Evolutionary conservation across 2,329 filamentous ascomycete species (phyloP).

Genomic region (Aspergillus carbonarius): DNA sequence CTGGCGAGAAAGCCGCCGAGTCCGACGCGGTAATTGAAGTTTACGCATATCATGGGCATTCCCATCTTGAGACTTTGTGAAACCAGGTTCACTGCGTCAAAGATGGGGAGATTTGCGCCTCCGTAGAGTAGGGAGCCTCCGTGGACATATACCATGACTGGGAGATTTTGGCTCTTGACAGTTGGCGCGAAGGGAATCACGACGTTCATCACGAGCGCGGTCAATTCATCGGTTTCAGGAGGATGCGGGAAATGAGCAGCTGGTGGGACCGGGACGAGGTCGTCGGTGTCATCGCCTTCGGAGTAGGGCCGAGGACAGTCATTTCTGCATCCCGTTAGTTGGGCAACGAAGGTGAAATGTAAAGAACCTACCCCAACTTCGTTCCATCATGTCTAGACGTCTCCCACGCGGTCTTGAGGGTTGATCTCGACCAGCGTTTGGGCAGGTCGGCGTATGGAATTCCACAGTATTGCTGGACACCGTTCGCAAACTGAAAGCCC

Average conservation of each 20-base stretch:
- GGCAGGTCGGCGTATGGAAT: slow-evolving; percentile 25
- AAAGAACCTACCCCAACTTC: slow-evolving; percentile 18
- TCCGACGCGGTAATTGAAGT: slow-evolving; percentile 30
- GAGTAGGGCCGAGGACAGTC: slow-evolving; percentile 22
- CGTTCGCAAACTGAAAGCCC: slow-evolving; percentile 23
- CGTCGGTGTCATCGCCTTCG: slow-evolving; percentile 22
- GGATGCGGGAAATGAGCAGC: slow-evolving; percentile 16
- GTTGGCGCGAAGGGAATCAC: slow-evolving; percentile 16
- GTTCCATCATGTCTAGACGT: slow-evolving; percentile 23
- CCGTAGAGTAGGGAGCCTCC: slow-evolving; percentile 29
- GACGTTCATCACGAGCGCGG: slow-evolving; percentile 27
- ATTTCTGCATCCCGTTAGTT: slow-evolving; percentile 10
- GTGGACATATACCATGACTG: slow-evolving; percentile 28
- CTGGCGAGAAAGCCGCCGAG: slow-evolving; percentile 27
- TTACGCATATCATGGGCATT: slow-evolving; percentile 23
- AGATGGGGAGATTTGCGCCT: slow-evolving; percentile 27
- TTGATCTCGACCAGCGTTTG: slow-evolving; percentile 27
- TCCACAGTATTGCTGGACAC: slow-evolving; percentile 26
- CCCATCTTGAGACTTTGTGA: slow-evolving; percentile 20
- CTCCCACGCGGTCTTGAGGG: slow-evolving; percentile 19
- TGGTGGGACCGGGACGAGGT: slow-evolving; percentile 25
- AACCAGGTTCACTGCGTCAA: slow-evolving; percentile 27
- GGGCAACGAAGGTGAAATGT: not conserved
- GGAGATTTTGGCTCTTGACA: slow-evolving; percentile 6
- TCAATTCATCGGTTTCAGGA: slow-evolving; percentile 19